Evolutionary conservation across 345 rosid genomes (phyloP).

Genomic region (Eucalyptus caleyi): DNA sequence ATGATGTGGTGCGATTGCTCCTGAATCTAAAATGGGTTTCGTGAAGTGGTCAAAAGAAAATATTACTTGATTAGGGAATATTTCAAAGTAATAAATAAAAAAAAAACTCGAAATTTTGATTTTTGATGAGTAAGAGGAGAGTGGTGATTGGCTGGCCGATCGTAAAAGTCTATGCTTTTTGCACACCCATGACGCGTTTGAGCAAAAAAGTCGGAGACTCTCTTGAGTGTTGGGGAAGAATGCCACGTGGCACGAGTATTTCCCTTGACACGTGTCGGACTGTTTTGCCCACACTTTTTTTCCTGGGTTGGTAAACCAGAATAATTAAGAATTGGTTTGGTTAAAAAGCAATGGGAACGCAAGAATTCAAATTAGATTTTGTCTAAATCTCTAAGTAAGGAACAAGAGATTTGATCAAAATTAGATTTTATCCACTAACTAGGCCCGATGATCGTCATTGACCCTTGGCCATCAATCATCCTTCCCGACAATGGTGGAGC

Average conservation of each 20-base stretch:
- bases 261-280: background rate
- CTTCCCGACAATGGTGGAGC: background rate
- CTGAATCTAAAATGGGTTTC: background rate
- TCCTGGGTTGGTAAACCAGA: background rate
- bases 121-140: background rate
- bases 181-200: background rate
- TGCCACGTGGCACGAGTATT: background rate
- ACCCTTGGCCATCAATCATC: background rate
- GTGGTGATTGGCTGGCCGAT: background rate
- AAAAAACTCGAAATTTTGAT: background rate
- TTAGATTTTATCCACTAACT: background rate
- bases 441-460: background rate
- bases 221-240: background rate
- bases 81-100: background rate
- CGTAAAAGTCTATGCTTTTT: background rate
- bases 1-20: background rate
- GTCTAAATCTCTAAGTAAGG: background rate
- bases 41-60: background rate
- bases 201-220: background rate
- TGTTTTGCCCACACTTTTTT: rapidly evolving
- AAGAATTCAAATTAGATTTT: background rate
- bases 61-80: background rate
- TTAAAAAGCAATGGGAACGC: background rate
- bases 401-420: background rate
- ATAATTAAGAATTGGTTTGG: background rate